phyloP scores from a whole-genome alignment of 2,329 filamentous ascomycete genomes.

The Chrysoporthe cubensis region DNA sequence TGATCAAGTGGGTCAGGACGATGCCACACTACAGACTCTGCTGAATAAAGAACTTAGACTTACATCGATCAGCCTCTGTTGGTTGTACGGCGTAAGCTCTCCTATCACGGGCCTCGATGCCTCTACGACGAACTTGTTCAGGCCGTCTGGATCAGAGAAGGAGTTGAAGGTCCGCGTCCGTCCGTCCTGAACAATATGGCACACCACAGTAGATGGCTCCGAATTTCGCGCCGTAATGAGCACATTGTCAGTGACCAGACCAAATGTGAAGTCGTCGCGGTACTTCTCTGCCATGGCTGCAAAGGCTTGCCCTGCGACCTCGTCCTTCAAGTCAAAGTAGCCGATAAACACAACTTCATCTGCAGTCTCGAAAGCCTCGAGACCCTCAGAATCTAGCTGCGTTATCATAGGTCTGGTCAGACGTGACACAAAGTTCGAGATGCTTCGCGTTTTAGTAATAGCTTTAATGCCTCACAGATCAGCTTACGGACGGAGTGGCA shows the following conservation, averaged over 20 bases:
- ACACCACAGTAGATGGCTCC: constrained; percentile 34
- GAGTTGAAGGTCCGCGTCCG: constrained; percentile 31
- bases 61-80: constrained; percentile 41
- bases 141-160: constrained; percentile 27
- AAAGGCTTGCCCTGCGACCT: constrained; percentile 31
- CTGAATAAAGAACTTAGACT: constrained; percentile 24
- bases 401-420: constrained; percentile 35
- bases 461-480: not conserved
- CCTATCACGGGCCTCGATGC: constrained; percentile 38
- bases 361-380: constrained; percentile 35
- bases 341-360: constrained; percentile 42
- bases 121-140: constrained; percentile 37
- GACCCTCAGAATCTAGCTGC: constrained; percentile 29
- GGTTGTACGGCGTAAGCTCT: constrained; percentile 40
- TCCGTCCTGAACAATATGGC: constrained; percentile 38
- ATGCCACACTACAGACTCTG: not conserved
- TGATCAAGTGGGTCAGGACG: not conserved
- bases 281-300: constrained; percentile 35
- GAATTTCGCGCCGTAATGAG: constrained; percentile 29
- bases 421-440: constrained; percentile 35
- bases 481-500: not conserved
- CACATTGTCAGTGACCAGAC: constrained; percentile 31
- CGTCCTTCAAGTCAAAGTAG: constrained; percentile 33
- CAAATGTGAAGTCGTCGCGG: constrained; percentile 42
- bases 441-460: constrained; percentile 23